These are phyloP conservation scores for Erysimum cheiri DNA, from an alignment of 441 rosid species.

Conservation along the genomic window DNA sequence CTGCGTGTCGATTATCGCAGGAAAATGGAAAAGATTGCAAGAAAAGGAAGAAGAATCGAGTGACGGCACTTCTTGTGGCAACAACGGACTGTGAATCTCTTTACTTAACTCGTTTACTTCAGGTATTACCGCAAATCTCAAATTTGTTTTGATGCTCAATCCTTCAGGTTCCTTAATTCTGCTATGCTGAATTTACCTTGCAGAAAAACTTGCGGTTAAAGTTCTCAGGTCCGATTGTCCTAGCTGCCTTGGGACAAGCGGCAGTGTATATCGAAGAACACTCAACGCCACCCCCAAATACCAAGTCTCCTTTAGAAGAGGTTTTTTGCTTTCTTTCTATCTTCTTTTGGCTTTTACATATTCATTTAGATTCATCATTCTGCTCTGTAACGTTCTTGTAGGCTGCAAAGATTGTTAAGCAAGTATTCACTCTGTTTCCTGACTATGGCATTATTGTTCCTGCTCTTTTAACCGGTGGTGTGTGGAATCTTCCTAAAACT, in stretches of 20 bases:
- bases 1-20: constrained; percentile 47
- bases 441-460: constrained; percentile 85
- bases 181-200: constrained; percentile 29
- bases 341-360: constrained; percentile 27
- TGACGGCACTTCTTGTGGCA: constrained; percentile 88
- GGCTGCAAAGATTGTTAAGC: constrained; percentile 91
- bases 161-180: constrained; percentile 20
- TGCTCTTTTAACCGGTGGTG: constrained; percentile 75
- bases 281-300: constrained; percentile 61
- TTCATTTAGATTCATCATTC: constrained; percentile 7
- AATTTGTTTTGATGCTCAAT: constrained; percentile 11
- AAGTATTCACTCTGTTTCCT: constrained; percentile 87
- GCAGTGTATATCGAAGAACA: constrained; percentile 70
- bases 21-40: constrained; percentile 91
- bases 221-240: constrained; percentile 75
- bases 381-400: constrained; percentile 41
- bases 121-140: constrained; percentile 71
- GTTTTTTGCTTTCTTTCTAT: constrained; percentile 50
- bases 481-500: constrained; percentile 83
- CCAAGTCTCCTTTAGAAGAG: constrained; percentile 85
- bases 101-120: constrained; percentile 84
- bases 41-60: constrained; percentile 83
- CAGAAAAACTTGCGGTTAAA: constrained; percentile 80
- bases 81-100: constrained; percentile 91
- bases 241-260: constrained; percentile 91